These are phyloP conservation scores for Colletotrichum shisoi DNA, from an alignment of 2,329 filamentous ascomycete genomes.

Conservation along the genomic window DNA sequence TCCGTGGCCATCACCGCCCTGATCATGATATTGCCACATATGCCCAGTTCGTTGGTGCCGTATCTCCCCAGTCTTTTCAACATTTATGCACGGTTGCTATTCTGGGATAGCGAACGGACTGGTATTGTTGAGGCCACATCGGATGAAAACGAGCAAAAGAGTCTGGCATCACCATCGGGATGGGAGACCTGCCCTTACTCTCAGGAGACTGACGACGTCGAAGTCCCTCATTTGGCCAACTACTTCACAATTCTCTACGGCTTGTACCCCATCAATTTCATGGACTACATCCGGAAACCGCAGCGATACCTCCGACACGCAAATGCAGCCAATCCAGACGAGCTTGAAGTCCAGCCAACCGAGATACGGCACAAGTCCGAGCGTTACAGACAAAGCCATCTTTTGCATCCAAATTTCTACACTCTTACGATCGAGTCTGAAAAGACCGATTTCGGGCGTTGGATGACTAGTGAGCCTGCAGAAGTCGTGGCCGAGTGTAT, in stretches of 20 bases:
- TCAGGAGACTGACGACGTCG: conserved; percentile 67
- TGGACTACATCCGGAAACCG: conserved; percentile 85
- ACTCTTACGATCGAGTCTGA: conserved; percentile 81
- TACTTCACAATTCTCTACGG: conserved; percentile 87
- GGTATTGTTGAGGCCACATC: conserved; percentile 50
- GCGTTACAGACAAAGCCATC: conserved; percentile 74
- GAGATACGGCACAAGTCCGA: conserved; percentile 80
- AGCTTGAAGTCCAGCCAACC: conserved; percentile 79
- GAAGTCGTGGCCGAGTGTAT: conserved; percentile 84
- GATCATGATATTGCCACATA: conserved; percentile 84
- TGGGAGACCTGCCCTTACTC: conserved; percentile 74
- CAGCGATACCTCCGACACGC: conserved; percentile 79
- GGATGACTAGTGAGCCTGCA: conserved; percentile 79
- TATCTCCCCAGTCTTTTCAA: conserved; percentile 79
- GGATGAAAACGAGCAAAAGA: conserved; percentile 51
- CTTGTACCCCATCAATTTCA: conserved; percentile 84
- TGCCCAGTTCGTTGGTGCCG: conserved; percentile 74
- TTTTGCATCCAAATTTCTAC: conserved; percentile 86
- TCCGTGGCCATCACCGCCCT: conserved; percentile 76
- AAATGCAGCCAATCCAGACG: conserved; percentile 73
- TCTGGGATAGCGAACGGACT: conserved; percentile 72
- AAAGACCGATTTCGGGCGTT: conserved; percentile 76
- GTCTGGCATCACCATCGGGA: conserved; percentile 46
- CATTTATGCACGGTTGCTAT: conserved; percentile 79
- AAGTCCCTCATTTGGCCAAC: conserved; percentile 72